Percentiles rank a stretch among this genome's conserved stretches.
phyloP scores from a whole-genome alignment of 208 protist species.

The Leishmania tropica region DNA sequence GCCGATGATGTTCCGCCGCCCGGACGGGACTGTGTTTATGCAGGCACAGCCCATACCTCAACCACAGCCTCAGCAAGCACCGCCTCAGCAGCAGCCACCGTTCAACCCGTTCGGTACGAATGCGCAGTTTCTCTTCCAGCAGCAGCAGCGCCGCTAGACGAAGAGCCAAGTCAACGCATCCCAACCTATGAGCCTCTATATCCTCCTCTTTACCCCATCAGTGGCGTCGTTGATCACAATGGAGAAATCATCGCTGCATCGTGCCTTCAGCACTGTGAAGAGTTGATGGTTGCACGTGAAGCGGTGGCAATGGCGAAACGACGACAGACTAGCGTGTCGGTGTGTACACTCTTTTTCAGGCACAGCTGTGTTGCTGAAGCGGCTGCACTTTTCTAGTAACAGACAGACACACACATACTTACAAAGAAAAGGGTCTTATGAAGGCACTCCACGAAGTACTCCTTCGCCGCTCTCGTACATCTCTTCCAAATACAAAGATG shows the following conservation, averaged over 20 bases:
- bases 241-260: background rate
- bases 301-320: background rate
- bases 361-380: background rate
- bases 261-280: background rate
- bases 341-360: background rate
- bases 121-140: conserved; percentile 54
- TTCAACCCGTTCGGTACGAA: conserved; percentile 44
- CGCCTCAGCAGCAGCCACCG: conserved; percentile 18
- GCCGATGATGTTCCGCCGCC: conserved; percentile 35
- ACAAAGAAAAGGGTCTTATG: background rate
- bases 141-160: conserved; percentile 36
- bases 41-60: conserved; percentile 17
- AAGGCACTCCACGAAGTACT: background rate
- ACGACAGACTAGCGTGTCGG: background rate
- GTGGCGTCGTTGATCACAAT: background rate
- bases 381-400: background rate
- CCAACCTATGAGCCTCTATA: background rate
- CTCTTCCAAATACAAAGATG: background rate
- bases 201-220: background rate
- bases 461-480: background rate
- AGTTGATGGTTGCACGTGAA: background rate
- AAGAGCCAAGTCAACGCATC: background rate
- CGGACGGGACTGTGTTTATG: conserved; percentile 39
- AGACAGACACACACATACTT: background rate
- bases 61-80: conserved; percentile 20